Conservation (phyloP, 495 filamentous ascomycete genomes). For the Xylaria scruposa region DNA sequence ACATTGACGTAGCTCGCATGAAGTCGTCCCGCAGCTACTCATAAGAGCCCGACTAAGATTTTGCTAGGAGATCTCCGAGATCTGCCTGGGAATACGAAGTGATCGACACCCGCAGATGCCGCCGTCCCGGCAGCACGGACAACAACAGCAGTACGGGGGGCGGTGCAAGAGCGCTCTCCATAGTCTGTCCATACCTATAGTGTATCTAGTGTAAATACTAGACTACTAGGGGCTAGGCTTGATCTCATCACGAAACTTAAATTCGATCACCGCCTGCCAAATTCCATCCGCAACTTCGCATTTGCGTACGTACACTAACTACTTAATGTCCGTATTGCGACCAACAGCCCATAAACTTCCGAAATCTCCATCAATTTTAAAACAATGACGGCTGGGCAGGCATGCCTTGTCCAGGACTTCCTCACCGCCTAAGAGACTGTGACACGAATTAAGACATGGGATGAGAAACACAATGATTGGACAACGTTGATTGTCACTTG, state of each 20-base stretch:
- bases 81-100: slow-evolving; percentile 37
- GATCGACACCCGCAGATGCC: slow-evolving; percentile 32
- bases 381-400: neutral
- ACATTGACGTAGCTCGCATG: slow-evolving; percentile 14
- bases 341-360: neutral
- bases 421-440: slow-evolving; percentile 17
- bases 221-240: neutral
- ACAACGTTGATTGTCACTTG: neutral
- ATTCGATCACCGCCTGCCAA: neutral
- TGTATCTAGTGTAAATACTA: no score
- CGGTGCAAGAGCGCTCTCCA: neutral
- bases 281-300: neutral
- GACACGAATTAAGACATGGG: slow-evolving; percentile 1
- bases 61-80: neutral
- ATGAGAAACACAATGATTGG: slow-evolving; percentile 8
- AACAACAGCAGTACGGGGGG: slow-evolving; percentile 1
- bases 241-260: slow-evolving; percentile 7
- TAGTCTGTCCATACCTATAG: no score
- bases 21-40: neutral
- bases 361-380: neutral
- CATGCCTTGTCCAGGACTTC: slow-evolving; percentile 11
- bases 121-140: slow-evolving; percentile 23
- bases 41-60: neutral
- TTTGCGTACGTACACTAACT: neutral
- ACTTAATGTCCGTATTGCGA: no score